These are phyloP conservation scores for Glonium stellatum DNA, from an alignment of 495 filamentous ascomycete species.

Conservation along the genomic window DNA sequence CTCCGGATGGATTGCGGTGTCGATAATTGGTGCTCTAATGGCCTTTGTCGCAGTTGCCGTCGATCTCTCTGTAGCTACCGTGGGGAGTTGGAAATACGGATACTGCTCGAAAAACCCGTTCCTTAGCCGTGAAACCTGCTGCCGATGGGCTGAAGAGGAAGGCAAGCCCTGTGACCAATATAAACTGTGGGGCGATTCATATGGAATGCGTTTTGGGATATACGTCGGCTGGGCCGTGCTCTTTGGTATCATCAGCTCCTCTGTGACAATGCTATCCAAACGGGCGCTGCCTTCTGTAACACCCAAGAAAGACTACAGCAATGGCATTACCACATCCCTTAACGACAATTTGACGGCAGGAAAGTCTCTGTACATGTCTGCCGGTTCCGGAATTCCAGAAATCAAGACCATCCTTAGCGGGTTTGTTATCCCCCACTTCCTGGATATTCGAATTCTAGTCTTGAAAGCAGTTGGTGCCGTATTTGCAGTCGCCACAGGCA, in stretches of 20 bases:
- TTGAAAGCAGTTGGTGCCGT: constrained; percentile 49
- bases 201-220: constrained; percentile 37
- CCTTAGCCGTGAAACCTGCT: constrained; percentile 43
- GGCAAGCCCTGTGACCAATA: constrained; percentile 11
- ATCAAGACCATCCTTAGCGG: constrained; percentile 53
- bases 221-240: constrained; percentile 44
- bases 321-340: constrained; percentile 9
- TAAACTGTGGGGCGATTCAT: constrained; percentile 20
- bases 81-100: constrained; percentile 47
- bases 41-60: constrained; percentile 48
- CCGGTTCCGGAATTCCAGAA: constrained; percentile 50
- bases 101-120: constrained; percentile 42
- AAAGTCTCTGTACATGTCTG: constrained; percentile 50
- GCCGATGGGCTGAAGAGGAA: constrained; percentile 14
- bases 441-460: constrained; percentile 47
- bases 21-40: constrained; percentile 45
- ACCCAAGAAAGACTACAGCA: constrained; percentile 23
- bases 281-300: constrained; percentile 40
- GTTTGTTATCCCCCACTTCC: constrained; percentile 48
- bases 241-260: constrained; percentile 44
- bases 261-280: constrained; percentile 46
- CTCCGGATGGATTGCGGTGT: constrained; percentile 46
- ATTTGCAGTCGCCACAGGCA: constrained; percentile 49
- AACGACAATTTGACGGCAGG: constrained; percentile 19
- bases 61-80: constrained; percentile 44